phyloP scores from a whole-genome alignment of 192 early-diverging fungal genomes.

The Coemansia sp. region DNA sequence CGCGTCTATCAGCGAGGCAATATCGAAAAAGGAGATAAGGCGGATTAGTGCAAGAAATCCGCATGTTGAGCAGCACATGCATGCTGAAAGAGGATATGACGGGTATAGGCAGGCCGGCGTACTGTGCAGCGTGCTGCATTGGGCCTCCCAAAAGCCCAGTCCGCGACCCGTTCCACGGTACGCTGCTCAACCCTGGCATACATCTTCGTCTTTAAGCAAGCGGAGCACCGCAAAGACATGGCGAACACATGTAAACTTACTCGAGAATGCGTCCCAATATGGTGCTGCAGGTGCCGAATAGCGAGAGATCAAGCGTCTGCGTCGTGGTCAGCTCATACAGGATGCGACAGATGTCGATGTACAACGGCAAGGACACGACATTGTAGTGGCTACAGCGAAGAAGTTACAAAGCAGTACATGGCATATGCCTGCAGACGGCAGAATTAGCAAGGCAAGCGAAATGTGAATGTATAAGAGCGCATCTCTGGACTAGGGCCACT shows the following conservation, averaged over 20 bases:
- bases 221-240: too few species aligned
- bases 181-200: background rate
- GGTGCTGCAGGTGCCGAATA: constrained; percentile 66
- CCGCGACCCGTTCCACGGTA: constrained; percentile 1
- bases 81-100: background rate
- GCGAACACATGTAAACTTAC: constrained; percentile 48
- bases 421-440: background rate
- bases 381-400: constrained; percentile 44
- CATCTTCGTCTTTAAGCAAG: background rate
- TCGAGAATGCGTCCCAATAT: constrained; percentile 67
- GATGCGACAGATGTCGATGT: constrained; percentile 43
- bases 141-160: background rate
- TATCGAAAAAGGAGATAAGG: constrained; percentile 2
- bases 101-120: background rate
- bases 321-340: constrained; percentile 69
- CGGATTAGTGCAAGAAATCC: background rate
- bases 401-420: background rate
- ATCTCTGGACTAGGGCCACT: constrained; percentile 1
- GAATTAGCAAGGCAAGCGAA: background rate
- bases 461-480: background rate
- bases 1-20: constrained; percentile 42
- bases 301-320: constrained; percentile 68
- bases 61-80: background rate
- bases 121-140: constrained; percentile 1
- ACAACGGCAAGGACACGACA: constrained; percentile 20